phyloP scores from a whole-genome alignment of 2,329 filamentous ascomycete species.

The Colletotrichum sp. region DNA sequence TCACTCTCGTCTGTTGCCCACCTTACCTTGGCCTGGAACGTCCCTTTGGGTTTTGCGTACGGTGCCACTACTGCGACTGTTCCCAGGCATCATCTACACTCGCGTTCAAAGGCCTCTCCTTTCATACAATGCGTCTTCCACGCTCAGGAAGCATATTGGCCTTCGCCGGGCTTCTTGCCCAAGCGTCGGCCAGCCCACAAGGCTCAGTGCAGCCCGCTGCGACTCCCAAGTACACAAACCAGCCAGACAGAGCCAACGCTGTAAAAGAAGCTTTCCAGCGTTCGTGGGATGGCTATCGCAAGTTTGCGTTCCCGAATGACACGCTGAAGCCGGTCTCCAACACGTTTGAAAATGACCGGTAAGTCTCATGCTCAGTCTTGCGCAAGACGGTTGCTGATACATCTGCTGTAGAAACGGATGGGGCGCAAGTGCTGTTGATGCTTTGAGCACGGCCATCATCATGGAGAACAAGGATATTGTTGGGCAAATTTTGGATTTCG shows the following conservation, averaged over 20 bases:
- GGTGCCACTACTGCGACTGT: background rate
- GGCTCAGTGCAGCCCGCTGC: background rate
- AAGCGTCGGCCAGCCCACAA: background rate
- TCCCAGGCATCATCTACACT: background rate
- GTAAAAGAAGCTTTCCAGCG: conserved; percentile 72
- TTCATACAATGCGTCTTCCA: background rate
- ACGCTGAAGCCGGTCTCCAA: conserved; percentile 74
- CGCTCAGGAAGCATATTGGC: background rate
- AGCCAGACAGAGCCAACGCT: conserved; percentile 54
- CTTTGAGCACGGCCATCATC: conserved; percentile 77
- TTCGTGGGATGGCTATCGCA: conserved; percentile 75
- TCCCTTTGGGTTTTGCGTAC: background rate
- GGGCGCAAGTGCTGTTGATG: conserved; percentile 84
- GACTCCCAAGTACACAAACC: conserved; percentile 24
- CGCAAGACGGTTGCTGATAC: conserved; percentile 18
- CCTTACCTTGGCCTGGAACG: background rate
- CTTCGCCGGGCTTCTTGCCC: background rate
- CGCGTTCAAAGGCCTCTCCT: background rate
- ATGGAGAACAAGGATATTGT: conserved; percentile 75
- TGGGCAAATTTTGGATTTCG: conserved; percentile 71
- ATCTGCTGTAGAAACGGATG: conserved; percentile 69
- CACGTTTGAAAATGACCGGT: conserved; percentile 71
- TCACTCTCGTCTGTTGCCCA: background rate
- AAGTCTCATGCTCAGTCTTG: conserved; percentile 23
- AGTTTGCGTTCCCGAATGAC: conserved; percentile 79